Base-by-base conservation (phyloP, 179 eudicot genomes). In the Gypsophila paniculata region DNA sequence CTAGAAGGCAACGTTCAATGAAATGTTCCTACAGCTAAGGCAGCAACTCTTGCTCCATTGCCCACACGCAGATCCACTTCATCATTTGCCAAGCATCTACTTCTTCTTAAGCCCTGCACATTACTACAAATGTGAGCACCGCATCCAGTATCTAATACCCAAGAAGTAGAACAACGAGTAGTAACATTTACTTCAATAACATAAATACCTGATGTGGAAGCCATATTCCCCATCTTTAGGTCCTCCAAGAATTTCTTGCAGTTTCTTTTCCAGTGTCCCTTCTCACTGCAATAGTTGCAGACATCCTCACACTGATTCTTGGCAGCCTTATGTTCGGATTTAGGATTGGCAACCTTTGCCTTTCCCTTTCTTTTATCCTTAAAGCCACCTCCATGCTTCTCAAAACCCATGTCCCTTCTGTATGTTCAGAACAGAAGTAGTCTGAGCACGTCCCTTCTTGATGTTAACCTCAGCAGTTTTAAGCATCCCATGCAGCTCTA, bases 1-100 rank as follows among this genome's bases (percentile, higher is more conserved):
- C 48, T 48, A 63, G 19, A 32, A 2, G 67, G 22, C 6, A 63
- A 63, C 13, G 6, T 0, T 34, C 34, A 38, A 54, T 19, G 3
- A n/a, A 23, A 63, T 29, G 48, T 13, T 14, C 46, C 22, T 38
- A 32, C 48, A n/a, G 5, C 11, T 32, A 63, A 63, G 4, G 22
- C 36, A 48, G 49, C 70, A 44, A 44, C 55, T 25, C 18, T 46
- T 19, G 70, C 70, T 66, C 57, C 70, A 66, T 64, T 64, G 17
- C 25, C 68, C 17, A 64, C 51, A 18, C 25, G 51, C 18, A 38
- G 49, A 5, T 66, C 60, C 26, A 68, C 39, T 49, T 67, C 71
- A 8, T 23, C 26, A 15, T 49, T 53, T 73, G 70, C 4, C 58
- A 73, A 7, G 5, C 5, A 29, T 17, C 17, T 51, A 19, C 61